These are phyloP conservation scores for Alternaria longipes DNA, from an alignment of 2,329 filamentous ascomycete genomes.

Conservation along the genomic window DNA sequence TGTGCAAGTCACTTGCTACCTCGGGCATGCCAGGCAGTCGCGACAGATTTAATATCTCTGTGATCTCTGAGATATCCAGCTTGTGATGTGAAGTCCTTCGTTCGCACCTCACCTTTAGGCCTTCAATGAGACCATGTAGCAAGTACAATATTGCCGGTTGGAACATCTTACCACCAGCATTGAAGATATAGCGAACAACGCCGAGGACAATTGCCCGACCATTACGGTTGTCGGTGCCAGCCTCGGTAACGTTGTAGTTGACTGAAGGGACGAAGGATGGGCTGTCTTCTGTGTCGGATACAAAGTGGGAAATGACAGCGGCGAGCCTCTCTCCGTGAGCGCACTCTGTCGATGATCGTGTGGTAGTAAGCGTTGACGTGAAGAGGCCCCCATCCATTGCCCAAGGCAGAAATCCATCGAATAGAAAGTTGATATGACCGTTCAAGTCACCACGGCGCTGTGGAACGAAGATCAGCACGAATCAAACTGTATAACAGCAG, in stretches of 20 bases:
- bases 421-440: conserved; percentile 44
- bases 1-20: conserved; percentile 53
- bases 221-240: conserved; percentile 11
- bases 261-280: conserved; percentile 1
- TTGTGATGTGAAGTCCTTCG: not conserved
- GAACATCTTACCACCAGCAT: conserved; percentile 50
- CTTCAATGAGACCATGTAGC: conserved; percentile 53
- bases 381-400: conserved; percentile 57
- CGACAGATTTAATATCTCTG: conserved; percentile 49
- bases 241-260: not conserved
- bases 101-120: conserved; percentile 29
- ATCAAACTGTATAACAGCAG: not conserved
- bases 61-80: conserved; percentile 31
- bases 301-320: conserved; percentile 46
- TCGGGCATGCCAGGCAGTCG: conserved; percentile 54
- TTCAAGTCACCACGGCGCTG: conserved; percentile 13
- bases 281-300: conserved; percentile 23
- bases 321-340: conserved; percentile 54
- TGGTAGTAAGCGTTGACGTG: conserved; percentile 50
- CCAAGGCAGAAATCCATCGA: conserved; percentile 58
- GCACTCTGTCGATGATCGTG: conserved; percentile 44
- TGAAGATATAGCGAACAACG: conserved; percentile 50
- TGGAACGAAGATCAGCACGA: conserved; percentile 1
- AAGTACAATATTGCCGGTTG: conserved; percentile 55
- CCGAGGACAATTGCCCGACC: conserved; percentile 36